Evolutionary conservation across 345 rosid species (phyloP).

Genomic region (Gossypium thurberi): DNA sequence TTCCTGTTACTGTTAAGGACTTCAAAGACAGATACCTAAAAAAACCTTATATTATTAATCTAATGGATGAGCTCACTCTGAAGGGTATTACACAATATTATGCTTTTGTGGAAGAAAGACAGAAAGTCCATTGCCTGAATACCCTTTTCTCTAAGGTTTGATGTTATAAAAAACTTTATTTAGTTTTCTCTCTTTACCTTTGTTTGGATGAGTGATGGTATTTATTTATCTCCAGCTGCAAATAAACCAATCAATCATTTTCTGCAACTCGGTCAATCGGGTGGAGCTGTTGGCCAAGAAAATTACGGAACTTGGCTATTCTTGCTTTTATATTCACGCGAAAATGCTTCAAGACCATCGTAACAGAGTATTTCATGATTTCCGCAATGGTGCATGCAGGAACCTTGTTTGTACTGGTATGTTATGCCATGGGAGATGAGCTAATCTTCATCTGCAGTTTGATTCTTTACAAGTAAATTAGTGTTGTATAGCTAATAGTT

Average conservation of each 20-base stretch:
- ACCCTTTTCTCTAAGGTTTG: constrained; percentile 97
- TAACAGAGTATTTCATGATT: constrained; percentile 97
- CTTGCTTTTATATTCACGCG: constrained; percentile 97
- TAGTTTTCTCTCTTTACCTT: neutral
- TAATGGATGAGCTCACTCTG: constrained; percentile 98
- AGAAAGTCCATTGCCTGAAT: constrained; percentile 99
- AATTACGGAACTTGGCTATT: constrained; percentile 99
- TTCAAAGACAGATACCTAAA: constrained; percentile 85
- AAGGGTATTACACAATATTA: constrained; percentile 94
- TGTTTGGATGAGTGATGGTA: constrained; percentile 7
- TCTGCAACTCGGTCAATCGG: constrained; percentile 98
- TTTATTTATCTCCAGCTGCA: constrained; percentile 62
- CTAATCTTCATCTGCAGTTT: neutral
- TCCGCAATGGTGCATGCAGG: constrained; percentile 99
- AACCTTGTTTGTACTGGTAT: constrained; percentile 99
- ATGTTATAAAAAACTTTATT: neutral
- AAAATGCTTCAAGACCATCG: constrained; percentile 99
- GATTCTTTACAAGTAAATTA: neutral
- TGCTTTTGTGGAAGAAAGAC: constrained; percentile 99
- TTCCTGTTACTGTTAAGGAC: constrained; percentile 97
- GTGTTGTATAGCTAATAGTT: neutral
- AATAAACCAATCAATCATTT: constrained; percentile 97
- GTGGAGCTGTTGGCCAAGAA: constrained; percentile 96
- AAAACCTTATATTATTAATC: constrained; percentile 87
- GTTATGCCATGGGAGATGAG: constrained; percentile 2